phyloP scores from a whole-genome alignment of 345 rosid genomes.

The Camelina hispida region DNA sequence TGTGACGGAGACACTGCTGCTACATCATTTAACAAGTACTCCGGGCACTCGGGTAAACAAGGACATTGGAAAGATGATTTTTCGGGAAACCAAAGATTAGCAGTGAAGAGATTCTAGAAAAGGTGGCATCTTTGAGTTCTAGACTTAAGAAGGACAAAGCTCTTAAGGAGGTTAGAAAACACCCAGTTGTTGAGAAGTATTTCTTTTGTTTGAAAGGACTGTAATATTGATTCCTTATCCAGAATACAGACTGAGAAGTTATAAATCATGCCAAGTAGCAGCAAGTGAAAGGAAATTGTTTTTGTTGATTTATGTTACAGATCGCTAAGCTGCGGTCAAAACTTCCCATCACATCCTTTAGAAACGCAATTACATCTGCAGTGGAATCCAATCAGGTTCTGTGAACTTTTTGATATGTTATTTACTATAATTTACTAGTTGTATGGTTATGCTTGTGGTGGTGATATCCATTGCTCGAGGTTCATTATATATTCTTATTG shows the following conservation, averaged over 20 bases:
- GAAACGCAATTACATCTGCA: constrained; percentile 72
- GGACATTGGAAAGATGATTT: constrained; percentile 60
- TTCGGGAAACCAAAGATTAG: constrained; percentile 64
- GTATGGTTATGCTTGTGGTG: neutral
- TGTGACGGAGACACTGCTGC: constrained; percentile 60
- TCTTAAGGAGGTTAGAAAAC: constrained; percentile 67
- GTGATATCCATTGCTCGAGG: neutral
- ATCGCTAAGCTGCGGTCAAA: constrained; percentile 63
- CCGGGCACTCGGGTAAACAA: constrained; percentile 44
- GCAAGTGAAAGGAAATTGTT: constrained; percentile 32
- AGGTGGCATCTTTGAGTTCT: constrained; percentile 61
- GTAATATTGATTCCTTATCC: constrained; percentile 1
- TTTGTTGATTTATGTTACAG: constrained; percentile 55
- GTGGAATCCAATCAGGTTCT: constrained; percentile 81
- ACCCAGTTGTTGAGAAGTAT: constrained; percentile 23
- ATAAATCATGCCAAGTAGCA: constrained; percentile 30
- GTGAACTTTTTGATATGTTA: constrained; percentile 25
- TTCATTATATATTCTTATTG: constrained; percentile 8
- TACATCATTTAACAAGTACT: constrained; percentile 44
- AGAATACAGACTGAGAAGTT: constrained; percentile 24
- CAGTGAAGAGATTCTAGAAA: constrained; percentile 57
- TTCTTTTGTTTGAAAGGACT: constrained; percentile 16
- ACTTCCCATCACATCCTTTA: constrained; percentile 86
- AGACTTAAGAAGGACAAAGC: constrained; percentile 54
- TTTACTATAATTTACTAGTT: constrained; percentile 22